These are phyloP conservation scores for Aspergillus sp. DNA, from an alignment of 2,329 filamentous ascomycete species.

Conservation along the genomic window DNA sequence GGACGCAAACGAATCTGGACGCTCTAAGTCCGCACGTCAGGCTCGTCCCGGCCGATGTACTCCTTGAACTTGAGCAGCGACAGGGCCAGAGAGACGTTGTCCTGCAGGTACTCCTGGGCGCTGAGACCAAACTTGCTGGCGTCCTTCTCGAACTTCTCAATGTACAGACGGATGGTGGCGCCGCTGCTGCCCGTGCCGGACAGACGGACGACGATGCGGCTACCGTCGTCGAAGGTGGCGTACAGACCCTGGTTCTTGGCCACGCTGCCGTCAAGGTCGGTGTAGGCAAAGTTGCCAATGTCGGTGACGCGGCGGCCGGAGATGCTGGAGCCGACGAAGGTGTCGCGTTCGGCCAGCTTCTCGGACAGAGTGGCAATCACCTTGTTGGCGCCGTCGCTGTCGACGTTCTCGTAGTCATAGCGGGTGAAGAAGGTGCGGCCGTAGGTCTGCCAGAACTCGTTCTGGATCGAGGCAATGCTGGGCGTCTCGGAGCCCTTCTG, in stretches of 20 bases:
- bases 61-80: constrained; percentile 89
- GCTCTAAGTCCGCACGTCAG: constrained; percentile 87
- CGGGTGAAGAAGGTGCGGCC: constrained; percentile 98
- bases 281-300: constrained; percentile 97
- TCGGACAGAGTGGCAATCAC: constrained; percentile 78
- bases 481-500: constrained; percentile 76
- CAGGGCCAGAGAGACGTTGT: constrained; percentile 82
- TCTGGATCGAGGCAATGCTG: constrained; percentile 93
- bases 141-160: constrained; percentile 91
- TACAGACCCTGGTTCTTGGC: constrained; percentile 95
- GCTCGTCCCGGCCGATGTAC: constrained; percentile 86
- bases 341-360: constrained; percentile 68
- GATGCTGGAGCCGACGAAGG: constrained; percentile 83
- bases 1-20: not conserved
- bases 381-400: constrained; percentile 86
- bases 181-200: constrained; percentile 94
- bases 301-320: constrained; percentile 80
- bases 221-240: constrained; percentile 90
- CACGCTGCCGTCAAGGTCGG: constrained; percentile 94
- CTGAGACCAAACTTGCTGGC: constrained; percentile 73
- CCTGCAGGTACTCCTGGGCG: constrained; percentile 90
- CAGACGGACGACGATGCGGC: constrained; percentile 89
- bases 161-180: constrained; percentile 93
- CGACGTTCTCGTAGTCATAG: constrained; percentile 96
- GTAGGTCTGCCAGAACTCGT: constrained; percentile 95